phyloP scores from a whole-genome alignment of 1,284 basidiomycete genomes.

The Lignosus rhinocerotis region DNA sequence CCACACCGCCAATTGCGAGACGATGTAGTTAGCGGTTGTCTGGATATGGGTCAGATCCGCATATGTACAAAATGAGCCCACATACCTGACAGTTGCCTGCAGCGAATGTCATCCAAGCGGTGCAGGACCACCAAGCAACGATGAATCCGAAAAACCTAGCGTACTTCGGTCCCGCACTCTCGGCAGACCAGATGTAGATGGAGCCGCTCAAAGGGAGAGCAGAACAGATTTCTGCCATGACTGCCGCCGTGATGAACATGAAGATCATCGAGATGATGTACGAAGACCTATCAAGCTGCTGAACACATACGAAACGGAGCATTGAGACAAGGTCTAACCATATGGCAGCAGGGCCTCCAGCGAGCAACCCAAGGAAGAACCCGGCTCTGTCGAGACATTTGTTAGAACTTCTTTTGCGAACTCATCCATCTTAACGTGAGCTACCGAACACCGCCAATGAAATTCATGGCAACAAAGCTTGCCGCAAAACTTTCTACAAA shows the following conservation, averaged over 20 bases:
- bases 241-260: constrained; percentile 82
- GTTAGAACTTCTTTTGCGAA: constrained; percentile 1
- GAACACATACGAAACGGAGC: background rate
- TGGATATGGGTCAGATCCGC: constrained; percentile 30
- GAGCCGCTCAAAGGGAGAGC: constrained; percentile 84
- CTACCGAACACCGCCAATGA: constrained; percentile 82
- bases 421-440: constrained; percentile 9
- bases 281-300: constrained; percentile 58
- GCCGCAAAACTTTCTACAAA: constrained; percentile 81
- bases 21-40: constrained; percentile 83
- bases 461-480: constrained; percentile 83
- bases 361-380: constrained; percentile 78
- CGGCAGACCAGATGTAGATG: constrained; percentile 90
- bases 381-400: constrained; percentile 49
- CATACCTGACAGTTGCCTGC: constrained; percentile 80
- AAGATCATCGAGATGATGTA: constrained; percentile 79
- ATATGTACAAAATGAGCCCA: background rate
- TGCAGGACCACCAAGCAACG: constrained; percentile 87
- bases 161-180: constrained; percentile 82
- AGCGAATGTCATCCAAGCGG: constrained; percentile 88
- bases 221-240: constrained; percentile 85
- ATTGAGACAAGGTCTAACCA: constrained; percentile 44
- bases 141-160: constrained; percentile 83
- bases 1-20: constrained; percentile 80
- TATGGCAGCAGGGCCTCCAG: constrained; percentile 83